These are phyloP conservation scores for Fusarium beomiforme DNA, from an alignment of 2,329 filamentous ascomycete genomes.

Conservation along the genomic window DNA sequence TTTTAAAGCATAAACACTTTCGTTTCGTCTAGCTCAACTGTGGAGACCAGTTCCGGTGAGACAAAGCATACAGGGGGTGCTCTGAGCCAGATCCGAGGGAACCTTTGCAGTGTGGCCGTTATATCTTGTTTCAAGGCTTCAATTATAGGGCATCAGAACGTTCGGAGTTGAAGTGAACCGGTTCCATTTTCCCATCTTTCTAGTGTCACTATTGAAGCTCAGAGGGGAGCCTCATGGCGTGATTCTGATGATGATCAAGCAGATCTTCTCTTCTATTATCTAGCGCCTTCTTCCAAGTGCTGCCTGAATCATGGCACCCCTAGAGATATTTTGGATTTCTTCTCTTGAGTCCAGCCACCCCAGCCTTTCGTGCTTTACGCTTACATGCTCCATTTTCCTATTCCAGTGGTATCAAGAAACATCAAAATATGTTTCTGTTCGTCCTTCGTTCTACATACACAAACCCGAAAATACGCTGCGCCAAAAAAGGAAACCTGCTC, in stretches of 20 bases:
- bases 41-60: conserved; percentile 36
- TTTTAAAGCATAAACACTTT: conserved; percentile 30
- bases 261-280: conserved; percentile 35
- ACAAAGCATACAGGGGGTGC: conserved; percentile 29
- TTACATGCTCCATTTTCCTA: not conserved
- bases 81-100: conserved; percentile 30
- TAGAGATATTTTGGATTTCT: conserved; percentile 1
- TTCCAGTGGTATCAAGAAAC: conserved; percentile 6
- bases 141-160: conserved; percentile 27
- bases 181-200: conserved; percentile 26
- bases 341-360: not conserved
- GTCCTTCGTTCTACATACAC: conserved; percentile 22
- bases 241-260: conserved; percentile 34
- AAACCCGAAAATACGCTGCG: conserved; percentile 34
- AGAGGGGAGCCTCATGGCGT: conserved; percentile 33
- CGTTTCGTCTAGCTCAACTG: conserved; percentile 36
- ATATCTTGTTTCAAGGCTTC: conserved; percentile 32
- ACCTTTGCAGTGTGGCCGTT: conserved; percentile 27
- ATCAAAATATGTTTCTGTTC: conserved; percentile 11
- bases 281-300: conserved; percentile 28
- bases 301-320: conserved; percentile 20
- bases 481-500: conserved; percentile 30
- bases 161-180: conserved; percentile 1
- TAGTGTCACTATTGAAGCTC: conserved; percentile 22
- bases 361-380: conserved; percentile 7